Conservation (phyloP, 352 stramenopile species). For the Peronospora destructor region DNA sequence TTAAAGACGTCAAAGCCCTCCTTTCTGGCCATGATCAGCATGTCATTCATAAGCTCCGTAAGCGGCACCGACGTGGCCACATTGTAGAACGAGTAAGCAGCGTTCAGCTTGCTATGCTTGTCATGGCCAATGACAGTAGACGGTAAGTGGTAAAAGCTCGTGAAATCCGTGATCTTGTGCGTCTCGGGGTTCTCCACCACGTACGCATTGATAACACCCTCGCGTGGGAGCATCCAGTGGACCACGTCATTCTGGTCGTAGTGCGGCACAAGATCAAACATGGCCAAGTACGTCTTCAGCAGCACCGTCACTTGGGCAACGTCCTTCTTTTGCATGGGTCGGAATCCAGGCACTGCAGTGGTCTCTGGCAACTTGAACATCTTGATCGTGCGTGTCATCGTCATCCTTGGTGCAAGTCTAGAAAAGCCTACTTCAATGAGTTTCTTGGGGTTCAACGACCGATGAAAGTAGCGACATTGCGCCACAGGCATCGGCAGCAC, state of each 20-base stretch:
- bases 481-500: constrained; percentile 94
- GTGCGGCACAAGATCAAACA: constrained; percentile 81
- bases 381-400: constrained; percentile 92
- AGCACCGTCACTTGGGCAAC: constrained; percentile 51
- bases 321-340: constrained; percentile 58
- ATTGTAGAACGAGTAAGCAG: constrained; percentile 99
- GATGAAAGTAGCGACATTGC: constrained; percentile 95
- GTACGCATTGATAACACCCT: constrained; percentile 94
- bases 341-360: constrained; percentile 40
- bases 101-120: constrained; percentile 94
- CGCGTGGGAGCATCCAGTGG: constrained; percentile 96
- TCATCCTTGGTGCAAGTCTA: constrained; percentile 91
- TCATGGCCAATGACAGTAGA: constrained; percentile 93
- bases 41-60: constrained; percentile 43
- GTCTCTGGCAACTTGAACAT: constrained; percentile 83
- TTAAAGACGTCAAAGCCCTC: constrained; percentile 67
- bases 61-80: constrained; percentile 54
- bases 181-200: constrained; percentile 71
- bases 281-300: constrained; percentile 56
- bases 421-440: constrained; percentile 98
- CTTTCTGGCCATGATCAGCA: constrained; percentile 59
- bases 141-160: constrained; percentile 97
- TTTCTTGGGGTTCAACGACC: constrained; percentile 98
- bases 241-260: constrained; percentile 91
- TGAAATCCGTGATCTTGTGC: constrained; percentile 92